Base-by-base conservation (phyloP, 169 alveolate genomes). In the Plasmodium relictum region DNA sequence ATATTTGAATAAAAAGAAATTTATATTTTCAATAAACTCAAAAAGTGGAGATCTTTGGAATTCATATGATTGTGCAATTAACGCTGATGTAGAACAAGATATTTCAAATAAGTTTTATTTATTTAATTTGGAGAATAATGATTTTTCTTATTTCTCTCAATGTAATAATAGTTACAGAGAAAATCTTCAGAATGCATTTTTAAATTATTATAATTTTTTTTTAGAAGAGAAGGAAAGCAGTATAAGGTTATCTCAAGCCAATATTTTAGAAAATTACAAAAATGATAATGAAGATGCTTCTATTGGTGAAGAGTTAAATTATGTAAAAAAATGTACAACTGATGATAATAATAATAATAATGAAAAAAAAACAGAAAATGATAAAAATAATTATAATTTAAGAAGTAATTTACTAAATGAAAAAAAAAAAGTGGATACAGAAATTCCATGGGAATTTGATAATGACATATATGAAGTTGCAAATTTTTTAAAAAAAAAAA, bases 71-170 rank as follows among this genome's bases (percentile, higher is more conserved):
- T 31, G 39, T 31, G 1, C 39, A 2, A 31, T 31, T 31, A 31
- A 31, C 3, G 39, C 1, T 31, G 39, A 31, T 31, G 3, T 31
- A 3, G 39, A 31, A 31, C 0, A 31, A 14, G 62, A 31, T 0
- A n/a, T 3, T 24, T 4, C 71, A 58, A 22, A 7, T 8, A 2
- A 41, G 3, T 24, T 24, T 24, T 50, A 18, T 61, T 22, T 42
- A 6, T 73, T 18, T 63, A 52, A 44, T n/a, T 7, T 73, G 41
- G 39, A 52, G 22, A 12, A 73, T 61, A 44, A 56, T 18, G 31
- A 63, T 61, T 73, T 73, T 61, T 73, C 87, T n/a, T 73, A 73
- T 61, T 73, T 73, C 22, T 73, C 87, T 12, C 71, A 39, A n/a
- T 41, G 45, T 31, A 73, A 73, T 56, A 70, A 54, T 22, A 0